phyloP scores from a whole-genome alignment of 2,329 filamentous ascomycete genomes.

The Zasmidium citrigriseum region DNA sequence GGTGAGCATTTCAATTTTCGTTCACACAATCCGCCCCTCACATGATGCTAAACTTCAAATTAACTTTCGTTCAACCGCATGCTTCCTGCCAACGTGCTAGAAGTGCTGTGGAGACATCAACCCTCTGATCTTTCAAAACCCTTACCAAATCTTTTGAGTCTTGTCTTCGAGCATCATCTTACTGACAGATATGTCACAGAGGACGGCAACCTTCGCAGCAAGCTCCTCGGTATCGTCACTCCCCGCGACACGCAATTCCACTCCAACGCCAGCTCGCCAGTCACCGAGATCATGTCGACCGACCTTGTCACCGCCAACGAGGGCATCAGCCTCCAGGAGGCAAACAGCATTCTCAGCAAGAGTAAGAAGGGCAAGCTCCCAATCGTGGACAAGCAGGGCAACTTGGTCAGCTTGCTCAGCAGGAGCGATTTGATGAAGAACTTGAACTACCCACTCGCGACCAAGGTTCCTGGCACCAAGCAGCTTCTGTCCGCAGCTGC shows the following conservation, averaged over 20 bases:
- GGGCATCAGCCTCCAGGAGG: conserved; percentile 81
- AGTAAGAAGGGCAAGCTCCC: conserved; percentile 85
- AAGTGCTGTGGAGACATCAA: conserved; percentile 37
- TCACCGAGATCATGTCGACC: conserved; percentile 91
- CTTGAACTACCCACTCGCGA: conserved; percentile 92
- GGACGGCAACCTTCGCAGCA: conserved; percentile 87
- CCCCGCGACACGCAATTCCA: conserved; percentile 98
- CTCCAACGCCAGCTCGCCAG: conserved; percentile 67
- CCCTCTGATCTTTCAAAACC: conserved; percentile 27
- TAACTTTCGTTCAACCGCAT: conserved; percentile 99
- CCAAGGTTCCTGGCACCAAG: conserved; percentile 95
- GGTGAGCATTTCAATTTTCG: conserved; percentile 63
- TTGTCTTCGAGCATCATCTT: neutral
- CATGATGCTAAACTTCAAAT: conserved; percentile 77
- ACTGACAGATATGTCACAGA: conserved; percentile 57
- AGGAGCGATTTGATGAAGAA: conserved; percentile 98
- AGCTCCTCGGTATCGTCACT: conserved; percentile 95
- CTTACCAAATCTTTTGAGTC: neutral
- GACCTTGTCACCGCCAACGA: conserved; percentile 85
- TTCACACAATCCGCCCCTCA: conserved; percentile 21
- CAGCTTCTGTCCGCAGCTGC: conserved; percentile 94
- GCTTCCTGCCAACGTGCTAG: conserved; percentile 50
- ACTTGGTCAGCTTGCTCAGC: conserved; percentile 78
- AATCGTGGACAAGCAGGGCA: conserved; percentile 51
- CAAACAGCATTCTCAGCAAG: conserved; percentile 87